A percentile compares a stretch with the other conserved stretches of the same genome.
phyloP scores from a whole-genome alignment of 768 basidiomycete species.

The Auricularia sp. region DNA sequence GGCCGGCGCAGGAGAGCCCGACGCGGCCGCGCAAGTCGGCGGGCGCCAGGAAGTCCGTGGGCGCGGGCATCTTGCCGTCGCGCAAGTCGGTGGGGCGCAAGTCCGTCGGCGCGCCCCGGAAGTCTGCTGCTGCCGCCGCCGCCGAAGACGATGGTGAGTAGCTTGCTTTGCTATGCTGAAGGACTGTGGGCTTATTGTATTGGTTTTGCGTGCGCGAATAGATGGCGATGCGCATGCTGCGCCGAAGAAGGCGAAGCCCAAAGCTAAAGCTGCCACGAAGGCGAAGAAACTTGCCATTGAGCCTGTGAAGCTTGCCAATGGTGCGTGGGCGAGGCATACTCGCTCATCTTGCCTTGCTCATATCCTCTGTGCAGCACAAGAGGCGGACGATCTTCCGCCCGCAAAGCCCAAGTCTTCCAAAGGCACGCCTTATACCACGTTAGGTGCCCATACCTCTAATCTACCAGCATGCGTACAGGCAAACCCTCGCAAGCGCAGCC shows the following conservation, averaged over 20 bases:
- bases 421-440: not conserved
- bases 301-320: not conserved
- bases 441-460: not conserved
- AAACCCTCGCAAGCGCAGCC: not conserved
- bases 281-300: not conserved
- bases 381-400: not conserved
- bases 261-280: not conserved
- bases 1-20: not conserved
- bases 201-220: not conserved
- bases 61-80: not conserved
- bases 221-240: too few relatives aligned
- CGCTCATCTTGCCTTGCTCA: not conserved
- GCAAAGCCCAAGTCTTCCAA: not conserved
- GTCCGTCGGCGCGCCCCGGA: not conserved
- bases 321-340: not conserved
- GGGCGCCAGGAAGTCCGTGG: not conserved
- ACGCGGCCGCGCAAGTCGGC: not conserved
- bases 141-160: not conserved
- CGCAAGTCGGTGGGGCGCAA: not conserved
- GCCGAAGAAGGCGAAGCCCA: too few relatives aligned
- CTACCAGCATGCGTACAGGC: not conserved
- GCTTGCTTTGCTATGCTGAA: not conserved
- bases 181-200: not conserved
- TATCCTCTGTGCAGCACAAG: not conserved
- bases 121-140: not conserved